Percentiles rank a stretch among this genome's conserved stretches.
Evolutionary conservation across 352 stramenopile species (phyloP).

Genomic region (Globisporangium okanoganense): DNA sequence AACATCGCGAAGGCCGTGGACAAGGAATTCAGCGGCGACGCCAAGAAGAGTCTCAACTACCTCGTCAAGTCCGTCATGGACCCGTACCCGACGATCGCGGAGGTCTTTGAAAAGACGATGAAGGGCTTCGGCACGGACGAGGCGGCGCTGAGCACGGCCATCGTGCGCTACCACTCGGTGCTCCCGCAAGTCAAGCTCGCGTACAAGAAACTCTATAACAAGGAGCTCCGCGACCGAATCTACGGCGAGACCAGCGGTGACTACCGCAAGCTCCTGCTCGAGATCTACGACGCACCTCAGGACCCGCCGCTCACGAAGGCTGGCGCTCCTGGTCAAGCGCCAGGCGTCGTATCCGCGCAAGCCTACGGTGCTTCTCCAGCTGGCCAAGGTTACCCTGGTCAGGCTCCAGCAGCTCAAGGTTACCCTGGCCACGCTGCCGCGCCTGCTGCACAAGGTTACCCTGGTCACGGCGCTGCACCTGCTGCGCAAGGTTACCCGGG

Average conservation of each 20-base stretch:
- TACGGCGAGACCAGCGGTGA: slow-evolving; percentile 56
- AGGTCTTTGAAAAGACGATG: slow-evolving; percentile 68
- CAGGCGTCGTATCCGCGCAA: slow-evolving; percentile 13
- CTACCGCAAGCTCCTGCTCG: slow-evolving; percentile 54
- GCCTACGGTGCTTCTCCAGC: slow-evolving; percentile 13
- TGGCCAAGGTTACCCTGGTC: slow-evolving; percentile 12
- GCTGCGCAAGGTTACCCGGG: slow-evolving; percentile 16
- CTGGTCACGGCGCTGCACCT: background rate
- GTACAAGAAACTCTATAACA: slow-evolving; percentile 55
- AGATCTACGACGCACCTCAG: slow-evolving; percentile 67
- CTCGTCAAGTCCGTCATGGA: slow-evolving; percentile 52
- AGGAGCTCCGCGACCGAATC: slow-evolving; percentile 60
- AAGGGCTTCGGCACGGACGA: too few species aligned
- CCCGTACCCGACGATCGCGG: slow-evolving; percentile 57
- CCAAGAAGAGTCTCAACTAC: slow-evolving; percentile 66
- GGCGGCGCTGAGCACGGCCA: slow-evolving; percentile 41
- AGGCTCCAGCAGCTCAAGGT: slow-evolving; percentile 1
- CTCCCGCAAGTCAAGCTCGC: slow-evolving; percentile 47
- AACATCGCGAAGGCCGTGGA: slow-evolving; percentile 74
- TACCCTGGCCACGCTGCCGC: background rate
- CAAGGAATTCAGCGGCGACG: slow-evolving; percentile 80
- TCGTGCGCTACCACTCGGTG: slow-evolving; percentile 59
- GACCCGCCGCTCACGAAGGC: slow-evolving; percentile 22
- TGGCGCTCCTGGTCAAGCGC: slow-evolving; percentile 3
- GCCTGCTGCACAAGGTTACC: slow-evolving; percentile 5